Percentiles rank a stretch among this genome's conserved stretches.
These are phyloP conservation scores for Aspergillus carbonarius DNA, from an alignment of 2,329 filamentous ascomycete species.

Conservation along the genomic window DNA sequence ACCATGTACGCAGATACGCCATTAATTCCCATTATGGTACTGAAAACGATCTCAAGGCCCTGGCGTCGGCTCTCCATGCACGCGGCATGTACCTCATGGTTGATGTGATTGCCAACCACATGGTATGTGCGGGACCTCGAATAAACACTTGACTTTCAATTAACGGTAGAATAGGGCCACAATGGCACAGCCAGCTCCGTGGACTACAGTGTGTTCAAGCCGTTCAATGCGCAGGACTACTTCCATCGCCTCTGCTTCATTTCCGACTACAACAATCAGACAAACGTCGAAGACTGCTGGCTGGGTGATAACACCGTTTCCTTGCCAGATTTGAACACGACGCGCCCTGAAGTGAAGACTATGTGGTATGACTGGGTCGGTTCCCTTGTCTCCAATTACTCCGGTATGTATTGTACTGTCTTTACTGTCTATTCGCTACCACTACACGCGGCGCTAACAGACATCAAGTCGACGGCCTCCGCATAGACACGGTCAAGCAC, in stretches of 20 bases:
- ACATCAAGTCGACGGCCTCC: slow-evolving; percentile 48
- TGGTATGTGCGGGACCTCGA: slow-evolving; percentile 27
- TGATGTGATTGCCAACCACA: slow-evolving; percentile 61
- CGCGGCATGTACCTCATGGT: slow-evolving; percentile 63
- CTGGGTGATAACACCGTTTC: slow-evolving; percentile 53
- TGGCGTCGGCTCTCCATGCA: slow-evolving; percentile 56
- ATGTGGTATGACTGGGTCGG: slow-evolving; percentile 60
- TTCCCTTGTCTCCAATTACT: slow-evolving; percentile 58
- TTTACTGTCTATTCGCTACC: no score
- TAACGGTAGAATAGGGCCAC: slow-evolving; percentile 35
- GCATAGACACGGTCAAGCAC: slow-evolving; percentile 53
- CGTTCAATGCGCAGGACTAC: slow-evolving; percentile 57
- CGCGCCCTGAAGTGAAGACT: slow-evolving; percentile 48
- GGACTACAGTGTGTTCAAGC: slow-evolving; percentile 53
- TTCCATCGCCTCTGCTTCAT: slow-evolving; percentile 61
- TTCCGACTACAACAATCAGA: slow-evolving; percentile 53
- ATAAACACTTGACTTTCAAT: background rate
- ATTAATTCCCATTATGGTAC: slow-evolving; percentile 62
- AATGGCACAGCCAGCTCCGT: slow-evolving; percentile 48
- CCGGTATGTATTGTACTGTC: slow-evolving; percentile 47
- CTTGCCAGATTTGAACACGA: slow-evolving; percentile 63
- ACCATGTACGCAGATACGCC: slow-evolving; percentile 34
- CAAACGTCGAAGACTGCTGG: slow-evolving; percentile 51
- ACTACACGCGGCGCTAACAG: background rate
- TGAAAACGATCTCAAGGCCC: slow-evolving; percentile 57